Evolutionary conservation across 2,329 filamentous ascomycete genomes (phyloP).

Genomic region (Alternaria sp.): DNA sequence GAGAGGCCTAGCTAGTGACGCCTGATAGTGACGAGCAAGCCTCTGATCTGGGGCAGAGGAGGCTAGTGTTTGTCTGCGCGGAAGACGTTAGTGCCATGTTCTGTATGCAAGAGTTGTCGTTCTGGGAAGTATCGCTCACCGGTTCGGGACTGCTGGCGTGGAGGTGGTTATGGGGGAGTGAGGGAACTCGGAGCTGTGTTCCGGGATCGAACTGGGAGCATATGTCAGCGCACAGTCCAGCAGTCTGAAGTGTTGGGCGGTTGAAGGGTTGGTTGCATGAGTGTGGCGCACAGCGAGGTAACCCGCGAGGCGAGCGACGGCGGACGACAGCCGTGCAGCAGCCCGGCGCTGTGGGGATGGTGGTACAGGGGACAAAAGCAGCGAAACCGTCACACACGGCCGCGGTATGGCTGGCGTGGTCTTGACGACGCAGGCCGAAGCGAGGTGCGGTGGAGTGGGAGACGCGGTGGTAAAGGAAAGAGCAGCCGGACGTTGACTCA

Average conservation of each 20-base stretch:
- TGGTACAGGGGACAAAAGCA: conserved; percentile 40
- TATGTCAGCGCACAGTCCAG: conserved; percentile 39
- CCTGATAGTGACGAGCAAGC: conserved; percentile 41
- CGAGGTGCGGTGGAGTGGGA: neutral
- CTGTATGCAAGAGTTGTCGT: conserved; percentile 19
- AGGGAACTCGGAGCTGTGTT: conserved; percentile 36
- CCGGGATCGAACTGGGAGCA: conserved; percentile 25
- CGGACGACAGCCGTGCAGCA: conserved; percentile 43
- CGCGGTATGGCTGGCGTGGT: conserved; percentile 30
- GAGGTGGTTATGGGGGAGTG: conserved; percentile 17
- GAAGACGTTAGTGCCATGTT: conserved; percentile 36
- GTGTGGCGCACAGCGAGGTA: conserved; percentile 45
- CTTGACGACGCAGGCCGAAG: conserved; percentile 26
- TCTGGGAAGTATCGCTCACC: conserved; percentile 33
- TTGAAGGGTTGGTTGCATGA: conserved; percentile 40
- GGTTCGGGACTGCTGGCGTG: conserved; percentile 24
- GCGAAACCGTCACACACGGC: conserved; percentile 42
- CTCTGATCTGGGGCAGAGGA: conserved; percentile 27
- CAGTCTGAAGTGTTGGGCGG: conserved; percentile 32
- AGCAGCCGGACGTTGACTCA: conserved; percentile 40
- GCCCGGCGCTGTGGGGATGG: conserved; percentile 37
- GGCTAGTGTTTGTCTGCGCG: conserved; percentile 41
- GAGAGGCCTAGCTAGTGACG: conserved; percentile 33
- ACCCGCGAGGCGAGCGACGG: conserved; percentile 39
- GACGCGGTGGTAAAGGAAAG: conserved; percentile 11